Percentiles rank a stretch among this genome's conserved stretches.
These are phyloP conservation scores for Chaetomium olivaceum DNA, from an alignment of 2,329 filamentous ascomycete species.

Conservation along the genomic window DNA sequence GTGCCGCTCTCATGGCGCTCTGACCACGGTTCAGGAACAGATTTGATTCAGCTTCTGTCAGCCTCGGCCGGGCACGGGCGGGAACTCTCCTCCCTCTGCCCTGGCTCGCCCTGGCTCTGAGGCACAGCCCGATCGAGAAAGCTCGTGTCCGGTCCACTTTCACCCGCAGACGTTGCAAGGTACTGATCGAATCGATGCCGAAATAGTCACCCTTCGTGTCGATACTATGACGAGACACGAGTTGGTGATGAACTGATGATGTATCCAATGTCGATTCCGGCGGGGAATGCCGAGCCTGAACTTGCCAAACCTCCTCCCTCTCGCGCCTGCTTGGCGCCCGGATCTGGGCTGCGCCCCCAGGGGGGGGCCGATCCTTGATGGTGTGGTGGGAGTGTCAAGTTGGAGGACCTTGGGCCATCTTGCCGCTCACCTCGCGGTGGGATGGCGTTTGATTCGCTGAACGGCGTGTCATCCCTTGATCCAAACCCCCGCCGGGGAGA, in stretches of 20 bases:
- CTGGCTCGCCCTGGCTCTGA: no score
- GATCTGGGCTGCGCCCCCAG: slow-evolving; percentile 22
- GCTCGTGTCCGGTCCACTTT: neutral
- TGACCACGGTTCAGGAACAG: slow-evolving; percentile 15
- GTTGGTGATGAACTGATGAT: slow-evolving; percentile 5
- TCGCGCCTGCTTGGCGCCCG: slow-evolving; percentile 28
- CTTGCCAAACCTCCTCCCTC: slow-evolving; percentile 11
- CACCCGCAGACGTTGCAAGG: neutral
- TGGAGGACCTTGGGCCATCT: slow-evolving; percentile 2
- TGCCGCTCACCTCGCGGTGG: slow-evolving; percentile 18
- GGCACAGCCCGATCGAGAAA: neutral
- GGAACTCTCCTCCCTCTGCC: neutral
- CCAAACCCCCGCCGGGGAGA: neutral
- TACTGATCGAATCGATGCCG: neutral
- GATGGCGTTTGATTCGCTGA: slow-evolving; percentile 23
- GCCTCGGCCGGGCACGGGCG: slow-evolving; percentile 11
- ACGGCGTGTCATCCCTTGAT: neutral
- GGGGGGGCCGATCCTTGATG: slow-evolving; percentile 11
- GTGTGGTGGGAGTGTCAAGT: slow-evolving; percentile 14
- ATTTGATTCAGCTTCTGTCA: slow-evolving; percentile 11
- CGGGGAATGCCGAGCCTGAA: neutral
- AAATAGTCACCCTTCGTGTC: neutral
- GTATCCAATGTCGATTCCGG: neutral
- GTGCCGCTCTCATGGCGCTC: slow-evolving; percentile 2
- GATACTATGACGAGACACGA: neutral